Base-by-base conservation (phyloP, 2,329 filamentous ascomycete species). In the Ophiognomonia clavigignenti-juglandacearum region DNA sequence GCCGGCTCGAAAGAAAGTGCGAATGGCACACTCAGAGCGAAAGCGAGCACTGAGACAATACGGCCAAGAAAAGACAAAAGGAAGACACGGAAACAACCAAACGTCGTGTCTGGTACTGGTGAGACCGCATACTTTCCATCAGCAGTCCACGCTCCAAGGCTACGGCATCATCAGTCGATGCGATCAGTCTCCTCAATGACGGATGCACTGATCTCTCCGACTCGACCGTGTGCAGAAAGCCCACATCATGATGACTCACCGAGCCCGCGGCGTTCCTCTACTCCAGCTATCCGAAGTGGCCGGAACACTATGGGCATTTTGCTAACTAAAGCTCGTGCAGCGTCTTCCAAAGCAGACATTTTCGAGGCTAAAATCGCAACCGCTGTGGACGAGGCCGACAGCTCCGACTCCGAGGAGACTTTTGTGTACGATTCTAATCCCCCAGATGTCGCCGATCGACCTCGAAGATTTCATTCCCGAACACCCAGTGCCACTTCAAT, bases 381-480 rank as follows among this genome's bases (percentile, higher is more conserved):
- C 64, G 92, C 92, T 8, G 90, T 98, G 43, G 92, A 97, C 63
- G 91, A 97, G 65, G 90, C 89, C 37, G 88, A 96, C 64, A 95
- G 92, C 11, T 96, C 92, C 6, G 93, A 98, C 64, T 97, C 92
- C 1, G 93, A 96, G 60, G 93, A 97, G 67, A 97, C 93, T 0
- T 98, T 97, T 65, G 93, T 98, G 14, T 98, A 98, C 68, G 93
- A 98, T 66, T 97, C 93, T 22, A 98, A 98, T 60, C 93, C 92
- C 9, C 87, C 88, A 43, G 82, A 86, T 55, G 66, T 62, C 41
- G 73, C 70, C 40, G 80, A 83, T 45, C 73, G 81, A 34, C 78
- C 78, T n/a, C 79, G 82, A 53, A 80, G 90, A 52, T 89, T 92
- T 65, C 92, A 97, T 67, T 97, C 92, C 18, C 82, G 93, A 53